Percentiles rank a stretch among this genome's conserved stretches.
Conservation (phyloP, 2,329 filamentous ascomycete genomes). For the Apiospora koreana region DNA sequence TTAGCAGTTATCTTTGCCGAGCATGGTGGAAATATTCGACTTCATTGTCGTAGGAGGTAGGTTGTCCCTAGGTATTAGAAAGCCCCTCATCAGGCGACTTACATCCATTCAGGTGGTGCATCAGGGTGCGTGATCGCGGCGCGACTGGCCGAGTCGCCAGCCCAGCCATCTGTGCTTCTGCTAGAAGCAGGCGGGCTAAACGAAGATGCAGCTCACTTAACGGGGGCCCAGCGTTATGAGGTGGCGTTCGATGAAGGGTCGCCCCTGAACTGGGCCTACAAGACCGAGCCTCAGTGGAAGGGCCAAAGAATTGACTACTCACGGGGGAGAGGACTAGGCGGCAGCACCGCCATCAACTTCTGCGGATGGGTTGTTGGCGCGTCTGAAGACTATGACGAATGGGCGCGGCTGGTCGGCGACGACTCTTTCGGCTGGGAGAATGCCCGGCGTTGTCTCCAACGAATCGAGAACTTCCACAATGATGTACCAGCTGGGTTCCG, state of each 20-base stretch:
- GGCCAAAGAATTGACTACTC: conserved; percentile 39
- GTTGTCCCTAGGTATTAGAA: not conserved
- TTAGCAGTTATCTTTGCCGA: no score
- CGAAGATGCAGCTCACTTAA: conserved; percentile 37
- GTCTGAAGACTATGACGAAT: conserved; percentile 51
- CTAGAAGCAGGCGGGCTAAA: conserved; percentile 49
- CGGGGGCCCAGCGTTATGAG: conserved; percentile 44
- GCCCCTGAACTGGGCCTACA: conserved; percentile 45
- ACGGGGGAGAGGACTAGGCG: conserved; percentile 41
- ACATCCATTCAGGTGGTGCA: conserved; percentile 46
- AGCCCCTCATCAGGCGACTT: not conserved
- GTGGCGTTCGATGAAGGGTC: conserved; percentile 41
- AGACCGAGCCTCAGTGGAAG: conserved; percentile 37
- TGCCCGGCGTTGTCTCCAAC: conserved; percentile 37
- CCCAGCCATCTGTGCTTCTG: conserved; percentile 48
- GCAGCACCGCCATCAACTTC: conserved; percentile 44
- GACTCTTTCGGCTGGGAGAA: conserved; percentile 47
- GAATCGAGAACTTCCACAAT: conserved; percentile 48
- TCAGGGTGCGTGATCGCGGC: conserved; percentile 53
- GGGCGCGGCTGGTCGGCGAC: conserved; percentile 50
- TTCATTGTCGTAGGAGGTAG: conserved; percentile 21
- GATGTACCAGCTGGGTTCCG: conserved; percentile 28
- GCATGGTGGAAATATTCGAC: conserved; percentile 16
- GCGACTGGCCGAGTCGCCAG: conserved; percentile 41
- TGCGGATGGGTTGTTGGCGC: conserved; percentile 47